Conservation (phyloP, 2,329 filamentous ascomycete genomes). For the Chrysoporthe deuterocubensis region DNA sequence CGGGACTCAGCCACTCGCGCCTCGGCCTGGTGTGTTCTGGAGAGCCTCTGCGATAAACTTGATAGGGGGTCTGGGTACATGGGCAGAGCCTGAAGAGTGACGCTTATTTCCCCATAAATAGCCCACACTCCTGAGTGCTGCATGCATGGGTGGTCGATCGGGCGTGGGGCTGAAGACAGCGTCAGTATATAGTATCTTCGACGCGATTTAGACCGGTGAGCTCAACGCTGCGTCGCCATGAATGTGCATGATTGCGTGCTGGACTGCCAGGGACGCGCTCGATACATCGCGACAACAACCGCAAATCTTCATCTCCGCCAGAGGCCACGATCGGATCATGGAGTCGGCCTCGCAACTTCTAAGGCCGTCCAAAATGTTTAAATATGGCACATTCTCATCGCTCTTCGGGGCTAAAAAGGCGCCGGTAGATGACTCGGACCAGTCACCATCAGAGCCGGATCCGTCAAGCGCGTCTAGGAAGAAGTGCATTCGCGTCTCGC, state of each 20-base stretch:
- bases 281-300: background rate
- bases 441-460: background rate
- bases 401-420: slow-evolving; percentile 9
- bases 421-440: background rate
- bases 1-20: background rate
- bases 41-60: background rate
- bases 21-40: background rate
- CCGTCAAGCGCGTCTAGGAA: slow-evolving; percentile 12
- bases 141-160: slow-evolving; percentile 5
- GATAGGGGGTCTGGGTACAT: background rate
- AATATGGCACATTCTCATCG: slow-evolving; percentile 17
- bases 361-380: slow-evolving; percentile 14
- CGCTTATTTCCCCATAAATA: slow-evolving; percentile 15
- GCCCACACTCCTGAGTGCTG: slow-evolving; percentile 9
- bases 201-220: background rate
- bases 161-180: slow-evolving; percentile 7
- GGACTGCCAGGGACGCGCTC: background rate
- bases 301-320: background rate
- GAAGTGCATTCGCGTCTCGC: slow-evolving; percentile 16
- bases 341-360: slow-evolving; percentile 9
- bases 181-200: slow-evolving; percentile 9
- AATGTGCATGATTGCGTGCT: slow-evolving; percentile 28
- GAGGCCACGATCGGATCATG: background rate
- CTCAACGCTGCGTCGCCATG: slow-evolving; percentile 23
- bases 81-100: slow-evolving; percentile 1